Conservation (phyloP, 2,329 filamentous ascomycete genomes). For the Phaeosphaeria sp. region DNA sequence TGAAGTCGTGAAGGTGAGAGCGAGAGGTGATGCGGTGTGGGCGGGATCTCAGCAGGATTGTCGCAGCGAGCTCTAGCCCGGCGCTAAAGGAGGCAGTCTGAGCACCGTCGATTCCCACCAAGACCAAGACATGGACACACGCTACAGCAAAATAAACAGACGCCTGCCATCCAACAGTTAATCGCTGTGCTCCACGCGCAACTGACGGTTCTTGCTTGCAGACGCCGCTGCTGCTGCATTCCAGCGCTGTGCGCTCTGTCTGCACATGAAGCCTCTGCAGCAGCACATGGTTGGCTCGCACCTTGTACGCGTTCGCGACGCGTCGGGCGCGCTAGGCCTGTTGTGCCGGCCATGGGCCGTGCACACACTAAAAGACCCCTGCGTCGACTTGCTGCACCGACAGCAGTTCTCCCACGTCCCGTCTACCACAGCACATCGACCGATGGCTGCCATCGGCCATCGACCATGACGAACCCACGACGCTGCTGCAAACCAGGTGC, state of each 20-base stretch:
- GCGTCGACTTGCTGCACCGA: background rate
- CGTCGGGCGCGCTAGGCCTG: background rate
- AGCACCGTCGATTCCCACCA: background rate
- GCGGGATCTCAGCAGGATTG: constrained; percentile 18
- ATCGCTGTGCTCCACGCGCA: constrained; percentile 4
- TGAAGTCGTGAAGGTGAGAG: constrained; percentile 28
- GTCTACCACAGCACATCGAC: background rate
- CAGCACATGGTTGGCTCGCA: constrained; percentile 7
- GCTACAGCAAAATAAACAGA: constrained; percentile 7
- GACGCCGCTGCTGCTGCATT: constrained; percentile 3
- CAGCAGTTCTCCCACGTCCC: background rate
- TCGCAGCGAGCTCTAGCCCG: constrained; percentile 16
- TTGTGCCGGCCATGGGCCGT: too few relatives aligned
- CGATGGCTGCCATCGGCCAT: background rate
- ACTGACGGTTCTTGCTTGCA: constrained; percentile 3
- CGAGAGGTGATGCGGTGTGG: constrained; percentile 19
- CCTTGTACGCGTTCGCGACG: background rate
- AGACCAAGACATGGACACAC: background rate
- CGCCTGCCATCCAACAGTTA: constrained; percentile 7
- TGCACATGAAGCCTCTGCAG: constrained; percentile 12
- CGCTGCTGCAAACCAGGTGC: background rate
- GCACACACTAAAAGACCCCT: too few relatives aligned
- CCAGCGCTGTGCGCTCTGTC: constrained; percentile 5
- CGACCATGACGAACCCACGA: background rate
- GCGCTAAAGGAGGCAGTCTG: constrained; percentile 10